These are phyloP conservation scores for Canavalia ensiformis DNA, from an alignment of 306 rosid genomes.

Conservation along the genomic window DNA sequence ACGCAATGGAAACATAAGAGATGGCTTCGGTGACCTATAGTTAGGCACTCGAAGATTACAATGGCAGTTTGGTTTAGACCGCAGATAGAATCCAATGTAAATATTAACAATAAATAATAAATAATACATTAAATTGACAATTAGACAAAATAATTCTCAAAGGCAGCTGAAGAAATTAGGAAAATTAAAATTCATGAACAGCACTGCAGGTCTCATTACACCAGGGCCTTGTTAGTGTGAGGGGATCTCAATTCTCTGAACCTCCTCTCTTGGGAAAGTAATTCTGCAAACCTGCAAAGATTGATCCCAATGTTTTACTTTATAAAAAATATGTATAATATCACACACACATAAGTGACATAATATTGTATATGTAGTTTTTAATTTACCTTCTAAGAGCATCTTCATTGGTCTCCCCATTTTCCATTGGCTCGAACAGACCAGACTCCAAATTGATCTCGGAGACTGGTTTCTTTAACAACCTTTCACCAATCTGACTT, in stretches of 20 bases:
- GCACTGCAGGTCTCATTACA: neutral
- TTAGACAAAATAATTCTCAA: too few species aligned
- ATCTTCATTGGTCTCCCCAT: conserved; percentile 54
- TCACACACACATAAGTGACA: neutral
- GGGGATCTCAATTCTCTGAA: conserved; percentile 62
- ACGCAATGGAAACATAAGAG: too few species aligned
- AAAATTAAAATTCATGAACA: neutral
- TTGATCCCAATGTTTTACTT: neutral
- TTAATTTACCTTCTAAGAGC: conserved; percentile 51
- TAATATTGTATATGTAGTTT: neutral
- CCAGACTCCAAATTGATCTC: conserved; percentile 52
- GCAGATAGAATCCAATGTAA: too few species aligned
- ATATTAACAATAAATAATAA: too few species aligned
- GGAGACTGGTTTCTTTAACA: conserved; percentile 54
- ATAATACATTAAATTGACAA: too few species aligned
- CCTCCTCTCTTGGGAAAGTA: conserved; percentile 62
- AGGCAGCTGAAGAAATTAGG: too few species aligned
- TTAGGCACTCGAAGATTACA: too few species aligned
- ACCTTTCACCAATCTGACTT: conserved; percentile 49
- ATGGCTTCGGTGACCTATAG: too few species aligned
- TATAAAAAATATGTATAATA: neutral
- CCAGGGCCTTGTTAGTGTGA: conserved; percentile 30
- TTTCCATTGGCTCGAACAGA: neutral
- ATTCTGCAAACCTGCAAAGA: conserved; percentile 59
- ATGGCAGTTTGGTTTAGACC: too few species aligned